These are phyloP conservation scores for Blastomyces emzantsi DNA, from an alignment of 2,329 filamentous ascomycete genomes.

Conservation along the genomic window DNA sequence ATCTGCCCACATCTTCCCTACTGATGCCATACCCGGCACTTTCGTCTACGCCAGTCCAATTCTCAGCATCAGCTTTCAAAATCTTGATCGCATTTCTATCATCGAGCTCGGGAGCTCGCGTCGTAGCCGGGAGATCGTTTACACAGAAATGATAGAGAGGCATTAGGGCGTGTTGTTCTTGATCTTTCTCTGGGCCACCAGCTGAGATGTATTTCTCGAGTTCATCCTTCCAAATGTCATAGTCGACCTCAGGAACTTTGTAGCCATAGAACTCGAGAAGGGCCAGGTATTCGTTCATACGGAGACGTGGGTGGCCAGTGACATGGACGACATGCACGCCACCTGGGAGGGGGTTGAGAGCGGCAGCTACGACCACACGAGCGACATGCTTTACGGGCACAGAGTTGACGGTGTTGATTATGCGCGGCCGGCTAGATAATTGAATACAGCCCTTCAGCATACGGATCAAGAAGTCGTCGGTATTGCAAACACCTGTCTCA, in stretches of 20 bases:
- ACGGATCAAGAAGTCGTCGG: slow-evolving; percentile 83
- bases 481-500: slow-evolving; percentile 61
- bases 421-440: slow-evolving; percentile 61
- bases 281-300: slow-evolving; percentile 68
- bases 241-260: slow-evolving; percentile 55
- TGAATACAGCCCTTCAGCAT: slow-evolving; percentile 84
- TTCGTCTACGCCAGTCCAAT: slow-evolving; percentile 50
- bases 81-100: slow-evolving; percentile 59
- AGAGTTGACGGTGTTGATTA: slow-evolving; percentile 80
- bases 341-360: slow-evolving; percentile 49
- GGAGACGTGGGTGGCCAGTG: slow-evolving; percentile 67
- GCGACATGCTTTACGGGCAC: slow-evolving; percentile 81
- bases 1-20: slow-evolving; percentile 53
- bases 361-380: slow-evolving; percentile 65
- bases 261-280: slow-evolving; percentile 66
- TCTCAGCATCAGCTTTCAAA: slow-evolving; percentile 54
- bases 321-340: slow-evolving; percentile 60
- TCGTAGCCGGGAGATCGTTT: slow-evolving; percentile 59
- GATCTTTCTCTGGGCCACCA: slow-evolving; percentile 42
- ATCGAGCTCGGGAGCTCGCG: slow-evolving; percentile 64
- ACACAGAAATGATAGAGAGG: slow-evolving; percentile 67
- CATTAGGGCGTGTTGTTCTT: slow-evolving; percentile 62
- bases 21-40: slow-evolving; percentile 50
- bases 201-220: slow-evolving; percentile 56
- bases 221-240: slow-evolving; percentile 58